Conservation (phyloP, 805 yeast species). For the Diddensiella santjacobensis region DNA sequence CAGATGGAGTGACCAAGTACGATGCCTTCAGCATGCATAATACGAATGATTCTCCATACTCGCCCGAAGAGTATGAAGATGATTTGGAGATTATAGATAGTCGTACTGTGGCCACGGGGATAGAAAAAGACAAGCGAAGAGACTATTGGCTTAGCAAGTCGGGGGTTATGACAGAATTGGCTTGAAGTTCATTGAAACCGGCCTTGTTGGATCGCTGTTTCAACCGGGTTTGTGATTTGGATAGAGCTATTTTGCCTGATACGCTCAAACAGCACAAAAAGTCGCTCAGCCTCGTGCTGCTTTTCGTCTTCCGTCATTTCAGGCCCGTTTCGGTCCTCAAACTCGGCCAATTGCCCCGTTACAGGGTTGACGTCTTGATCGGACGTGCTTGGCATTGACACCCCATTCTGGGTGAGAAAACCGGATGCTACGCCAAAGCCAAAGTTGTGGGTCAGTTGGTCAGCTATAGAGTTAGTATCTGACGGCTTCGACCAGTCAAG, state of each 20-base stretch:
- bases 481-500: no score
- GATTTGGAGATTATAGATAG: constrained; percentile 3
- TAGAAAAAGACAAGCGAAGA: constrained; percentile 2
- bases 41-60: neutral
- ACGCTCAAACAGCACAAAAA: constrained; percentile 41
- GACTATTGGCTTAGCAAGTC: constrained; percentile 7
- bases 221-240: constrained; percentile 40
- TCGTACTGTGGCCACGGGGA: neutral
- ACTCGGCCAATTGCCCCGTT: constrained; percentile 27
- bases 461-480: constrained; percentile 6
- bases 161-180: neutral
- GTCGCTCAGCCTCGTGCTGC: constrained; percentile 42
- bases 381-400: neutral
- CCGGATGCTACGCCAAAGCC: constrained; percentile 32
- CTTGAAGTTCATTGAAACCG: neutral
- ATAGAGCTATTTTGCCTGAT: constrained; percentile 38
- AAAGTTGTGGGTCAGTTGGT: constrained; percentile 24
- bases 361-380: constrained; percentile 22
- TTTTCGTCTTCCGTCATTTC: constrained; percentile 42
- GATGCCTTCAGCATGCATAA: neutral
- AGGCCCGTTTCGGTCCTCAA: constrained; percentile 2
- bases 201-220: constrained; percentile 18
- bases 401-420: constrained; percentile 22
- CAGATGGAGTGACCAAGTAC: neutral
- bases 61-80: neutral